Evolutionary conservation across 208 protist species (phyloP).

Genomic region (Wallacemonas sp.): DNA sequence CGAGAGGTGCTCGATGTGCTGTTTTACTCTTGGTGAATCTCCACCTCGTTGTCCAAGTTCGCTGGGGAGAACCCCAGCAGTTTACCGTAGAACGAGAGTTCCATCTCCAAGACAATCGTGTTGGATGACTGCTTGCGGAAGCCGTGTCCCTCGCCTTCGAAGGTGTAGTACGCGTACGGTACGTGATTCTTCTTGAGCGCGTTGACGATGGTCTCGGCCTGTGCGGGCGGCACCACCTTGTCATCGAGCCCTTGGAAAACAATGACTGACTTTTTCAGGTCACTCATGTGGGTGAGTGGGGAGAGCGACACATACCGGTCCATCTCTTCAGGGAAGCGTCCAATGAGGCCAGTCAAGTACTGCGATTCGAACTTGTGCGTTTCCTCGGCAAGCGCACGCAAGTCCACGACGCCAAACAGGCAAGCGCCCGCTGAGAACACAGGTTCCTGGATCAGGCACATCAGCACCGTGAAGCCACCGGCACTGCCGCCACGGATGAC

Average conservation of each 20-base stretch:
- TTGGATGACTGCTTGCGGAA: slow-evolving; percentile 8
- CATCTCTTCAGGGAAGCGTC: slow-evolving; percentile 5
- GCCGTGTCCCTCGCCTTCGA: slow-evolving; percentile 8
- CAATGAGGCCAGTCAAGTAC: slow-evolving; percentile 7
- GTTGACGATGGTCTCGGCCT: not conserved
- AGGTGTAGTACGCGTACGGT: slow-evolving; percentile 9
- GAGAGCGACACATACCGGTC: slow-evolving; percentile 2
- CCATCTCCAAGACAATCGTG: slow-evolving; percentile 4
- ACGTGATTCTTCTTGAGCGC: slow-evolving; percentile 10
- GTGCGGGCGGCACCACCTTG: slow-evolving; percentile 3
- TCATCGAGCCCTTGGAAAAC: slow-evolving; percentile 6
- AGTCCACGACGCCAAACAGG: slow-evolving; percentile 3
- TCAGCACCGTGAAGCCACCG: slow-evolving; percentile 3
- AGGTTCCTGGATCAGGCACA: slow-evolving; percentile 3
- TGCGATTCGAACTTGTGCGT: slow-evolving; percentile 11
- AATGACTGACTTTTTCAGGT: slow-evolving; percentile 5
- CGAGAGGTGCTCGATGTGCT: too few species aligned
- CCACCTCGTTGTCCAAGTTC: not conserved
- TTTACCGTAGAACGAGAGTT: slow-evolving; percentile 8
- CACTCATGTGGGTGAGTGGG: not conserved
- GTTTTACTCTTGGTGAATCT: slow-evolving; percentile 8
- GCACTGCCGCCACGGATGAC: slow-evolving; percentile 7
- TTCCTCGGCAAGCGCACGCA: slow-evolving; percentile 3
- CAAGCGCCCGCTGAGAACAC: not conserved
- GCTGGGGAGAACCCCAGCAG: not conserved